Base-by-base conservation (phyloP, 2,329 filamentous ascomycete species). In the Coniella vitis region DNA sequence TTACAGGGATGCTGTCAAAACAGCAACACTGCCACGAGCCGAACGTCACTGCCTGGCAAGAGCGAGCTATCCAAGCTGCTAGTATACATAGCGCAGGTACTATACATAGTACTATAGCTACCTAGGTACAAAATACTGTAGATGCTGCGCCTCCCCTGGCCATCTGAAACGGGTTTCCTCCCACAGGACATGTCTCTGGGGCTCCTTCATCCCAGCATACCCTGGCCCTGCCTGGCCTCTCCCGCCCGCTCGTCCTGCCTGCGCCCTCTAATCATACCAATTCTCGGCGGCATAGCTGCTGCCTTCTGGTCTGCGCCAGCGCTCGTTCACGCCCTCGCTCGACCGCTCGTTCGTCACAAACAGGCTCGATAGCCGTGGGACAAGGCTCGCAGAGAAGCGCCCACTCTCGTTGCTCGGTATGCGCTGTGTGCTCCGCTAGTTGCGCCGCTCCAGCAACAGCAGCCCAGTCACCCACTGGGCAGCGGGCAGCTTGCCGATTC, bases 131-230 rank as follows among this genome's bases (percentile, higher is more conserved):
- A 25, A 25, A 32, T 42, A 29, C 29, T 4, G 25, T 4, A 42
- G 21, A 38, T 38, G 39, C 44, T 51, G 51, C 51, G 51, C 51
- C 51, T 38, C 51, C 51, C 51, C 48, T 53, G 48, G 32, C 29
- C 45, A 45, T 45, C 51, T 53, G 51, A 53, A 53, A 53, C 51
- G 44, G 16, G 34, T 16, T 32, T 41, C 43, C 44, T 37, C 40
- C n/a, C 29, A 47, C 47, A 49, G 36, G 47, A 42, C 51, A 53
- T 49, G 44, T 38, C 19, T 22, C 22, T 34, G 22, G n/a, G 19
- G 21, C 45, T 37, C 45, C 38, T 40, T 40, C 38, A 47, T 47
- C 22, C 38, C 38, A 25, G 21, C n/a, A 22, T 41, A 41, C 12
- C 36, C 37, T 32, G 25, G 36, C 31, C 25, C 10, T n/a, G n/a